Base-by-base conservation (phyloP, 768 basidiomycete species). In the Russula earlei region DNA sequence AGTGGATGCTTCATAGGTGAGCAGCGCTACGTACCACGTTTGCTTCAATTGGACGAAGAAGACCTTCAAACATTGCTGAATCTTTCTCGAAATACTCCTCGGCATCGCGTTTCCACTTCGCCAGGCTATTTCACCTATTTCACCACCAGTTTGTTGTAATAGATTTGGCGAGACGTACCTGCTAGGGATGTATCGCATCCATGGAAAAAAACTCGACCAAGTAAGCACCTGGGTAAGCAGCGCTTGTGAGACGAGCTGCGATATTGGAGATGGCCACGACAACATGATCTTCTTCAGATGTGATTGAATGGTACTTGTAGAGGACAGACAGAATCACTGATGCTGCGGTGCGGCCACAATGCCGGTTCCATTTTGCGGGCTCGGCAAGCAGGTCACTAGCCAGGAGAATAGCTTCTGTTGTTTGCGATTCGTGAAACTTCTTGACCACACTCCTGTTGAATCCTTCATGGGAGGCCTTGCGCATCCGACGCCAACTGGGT, bases 101-200 rank as follows among this genome's bases (percentile, higher is more conserved):
- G 9, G 58, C 48, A 4, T 50, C 42, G 31, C 48, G 48, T 38
- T 55, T 55, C 58, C 53, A 59, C 31, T 45, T 54, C 14, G 53
- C 42, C 2, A 25, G 24, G 9, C 42, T 43, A n/a, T n/a, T n/a
- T n/a, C n/a, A n/a, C n/a, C n/a, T 25, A 22, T 43, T 14, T 12
- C 7, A 8, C 42, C n/a, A n/a, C n/a, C n/a, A 19, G 8, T 8
- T 8, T 25, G 12, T 43, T 24, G 6, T 24, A 43, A 15, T 47
- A 9, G 4, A 20, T 7, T 22, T 15, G 12, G 8, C 12, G 31
- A 33, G 6, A 14, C 46, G 19, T 15, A 47, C 46, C 46, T 47
- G 31, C 31, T 33, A 14, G 46, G 46, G 17, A 47, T 14, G 33
- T 33, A 31, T 34, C 19, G 7, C 31, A 47, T 15, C 46, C 46